Base-by-base conservation (phyloP, 257 asterid genomes). In the Ocimum tenuiflorum region DNA sequence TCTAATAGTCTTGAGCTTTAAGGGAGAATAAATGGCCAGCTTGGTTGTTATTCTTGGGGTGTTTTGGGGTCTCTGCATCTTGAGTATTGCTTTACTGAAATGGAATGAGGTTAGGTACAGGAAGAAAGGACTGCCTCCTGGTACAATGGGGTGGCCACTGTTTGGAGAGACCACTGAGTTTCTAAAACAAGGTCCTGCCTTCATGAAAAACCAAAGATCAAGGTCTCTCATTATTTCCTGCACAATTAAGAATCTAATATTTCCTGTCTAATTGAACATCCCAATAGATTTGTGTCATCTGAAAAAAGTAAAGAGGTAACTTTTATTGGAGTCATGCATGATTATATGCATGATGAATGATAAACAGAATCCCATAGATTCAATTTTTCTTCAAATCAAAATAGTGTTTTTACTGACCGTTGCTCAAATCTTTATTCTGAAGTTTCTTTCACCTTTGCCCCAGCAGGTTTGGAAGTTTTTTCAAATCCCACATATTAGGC, bases 111-210 rank as follows among this genome's bases (percentile, higher is more conserved):
- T 88, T 20, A 83, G 72, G 82, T 94, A 88, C 82, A 82, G 77
- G 74, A 91, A 86, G 69, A 86, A 82, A 75, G 88, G 91, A 23
- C 71, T 94, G 59, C 99, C 99, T 12, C 97, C 95, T 27, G 99
- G 99, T 35, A 90, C 96, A 69, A 94, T 90, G 99, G 99, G 99
- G 13, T 94, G 99, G 99, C 99, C 97, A 33, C 78, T 94, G 65
- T 86, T 94, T 49, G 99, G 99, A 42, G 99, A 94, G 75, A 94
- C 99, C 3, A 86, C 99, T 1, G 99, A 88, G 81, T 94, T 94
- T 77, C 85, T 94, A 0, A 94, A 88, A 59, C 99, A 83, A 60
- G 99, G 99, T 7, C 99, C 99, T 19, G 78, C 63, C 70, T 94
- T 94, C 83, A 88, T 94, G 99, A 90, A 76, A 73, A 85, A 72